A percentile compares a stretch with the other conserved stretches of the same genome.
Evolutionary conservation across 768 basidiomycete genomes (phyloP).

Genomic region (Goffeauzyma gilvescens): DNA sequence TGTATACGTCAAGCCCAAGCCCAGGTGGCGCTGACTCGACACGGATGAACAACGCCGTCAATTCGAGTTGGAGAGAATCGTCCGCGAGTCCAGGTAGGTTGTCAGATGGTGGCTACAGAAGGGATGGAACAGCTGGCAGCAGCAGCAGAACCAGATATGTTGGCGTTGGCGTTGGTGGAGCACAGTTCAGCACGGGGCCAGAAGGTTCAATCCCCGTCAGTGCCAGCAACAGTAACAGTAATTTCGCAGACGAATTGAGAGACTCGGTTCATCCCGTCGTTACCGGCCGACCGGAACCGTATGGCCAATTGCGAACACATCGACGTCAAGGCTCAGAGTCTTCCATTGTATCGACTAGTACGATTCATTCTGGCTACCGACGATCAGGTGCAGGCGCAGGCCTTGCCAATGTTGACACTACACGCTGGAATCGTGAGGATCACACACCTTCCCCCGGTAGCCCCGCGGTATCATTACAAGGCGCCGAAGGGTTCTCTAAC

Average conservation of each 20-base stretch:
- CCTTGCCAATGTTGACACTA: constrained; percentile 20
- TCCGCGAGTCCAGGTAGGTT: background rate
- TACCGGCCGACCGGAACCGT: constrained; percentile 4
- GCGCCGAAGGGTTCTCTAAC: constrained; percentile 13
- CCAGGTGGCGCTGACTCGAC: too few relatives aligned
- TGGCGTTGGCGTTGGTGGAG: too few relatives aligned
- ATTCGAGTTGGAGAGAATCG: background rate
- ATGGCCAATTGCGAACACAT: constrained; percentile 14
- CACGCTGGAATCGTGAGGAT: constrained; percentile 6
- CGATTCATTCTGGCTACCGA: constrained; percentile 16
- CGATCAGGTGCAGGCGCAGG: constrained; percentile 11
- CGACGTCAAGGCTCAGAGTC: constrained; percentile 24
- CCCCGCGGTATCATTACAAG: constrained; percentile 19
- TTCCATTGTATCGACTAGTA: constrained; percentile 23
- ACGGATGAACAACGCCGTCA: too few relatives aligned
- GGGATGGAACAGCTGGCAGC: too few relatives aligned
- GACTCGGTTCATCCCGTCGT: constrained; percentile 10
- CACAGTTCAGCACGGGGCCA: too few relatives aligned
- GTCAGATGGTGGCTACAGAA: background rate
- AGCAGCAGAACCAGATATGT: too few relatives aligned
- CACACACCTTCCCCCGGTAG: constrained; percentile 11
- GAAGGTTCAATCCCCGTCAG: background rate
- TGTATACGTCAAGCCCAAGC: too few relatives aligned
- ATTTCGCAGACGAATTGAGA: constrained; percentile 14
- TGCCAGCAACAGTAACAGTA: background rate